Evolutionary conservation across 2,329 filamentous ascomycete genomes (phyloP).

Genomic region (Colletotrichum tabaci): DNA sequence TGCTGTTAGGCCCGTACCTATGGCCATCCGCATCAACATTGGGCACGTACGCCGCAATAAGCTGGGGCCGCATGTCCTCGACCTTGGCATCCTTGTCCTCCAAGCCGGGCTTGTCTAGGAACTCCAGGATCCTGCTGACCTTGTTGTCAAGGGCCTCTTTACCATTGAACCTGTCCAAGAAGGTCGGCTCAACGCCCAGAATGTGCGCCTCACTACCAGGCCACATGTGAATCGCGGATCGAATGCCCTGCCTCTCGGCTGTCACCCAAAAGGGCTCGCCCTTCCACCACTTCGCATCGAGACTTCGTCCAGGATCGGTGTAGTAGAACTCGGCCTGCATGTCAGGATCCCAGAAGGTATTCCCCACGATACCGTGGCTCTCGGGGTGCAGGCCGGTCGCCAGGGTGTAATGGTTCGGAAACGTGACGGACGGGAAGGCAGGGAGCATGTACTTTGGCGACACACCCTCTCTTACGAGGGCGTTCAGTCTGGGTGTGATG

Average conservation of each 20-base stretch:
- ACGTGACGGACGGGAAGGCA: slow-evolving; percentile 96
- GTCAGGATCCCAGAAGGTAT: slow-evolving; percentile 92
- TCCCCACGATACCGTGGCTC: slow-evolving; percentile 92
- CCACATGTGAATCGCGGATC: slow-evolving; percentile 97
- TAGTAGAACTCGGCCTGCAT: slow-evolving; percentile 88
- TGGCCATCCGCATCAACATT: slow-evolving; percentile 92
- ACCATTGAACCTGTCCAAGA: slow-evolving; percentile 88
- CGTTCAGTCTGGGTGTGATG: slow-evolving; percentile 85
- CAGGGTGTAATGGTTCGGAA: slow-evolving; percentile 95
- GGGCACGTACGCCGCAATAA: slow-evolving; percentile 95
- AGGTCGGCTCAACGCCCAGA: slow-evolving; percentile 79
- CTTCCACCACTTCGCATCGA: slow-evolving; percentile 93
- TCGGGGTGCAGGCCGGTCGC: slow-evolving; percentile 95
- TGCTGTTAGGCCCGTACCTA: slow-evolving; percentile 92
- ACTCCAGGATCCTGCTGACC: slow-evolving; percentile 82
- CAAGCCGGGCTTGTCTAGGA: slow-evolving; percentile 85
- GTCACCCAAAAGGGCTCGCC: slow-evolving; percentile 96
- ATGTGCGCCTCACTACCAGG: slow-evolving; percentile 94
- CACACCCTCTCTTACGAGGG: slow-evolving; percentile 85
- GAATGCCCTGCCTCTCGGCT: slow-evolving; percentile 85
- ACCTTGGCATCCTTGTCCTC: slow-evolving; percentile 68
- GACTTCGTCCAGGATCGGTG: slow-evolving; percentile 80
- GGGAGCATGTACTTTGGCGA: slow-evolving; percentile 94
- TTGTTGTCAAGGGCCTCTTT: slow-evolving; percentile 82
- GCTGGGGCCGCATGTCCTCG: slow-evolving; percentile 79